Percentiles rank a stretch among this genome's conserved stretches.
phyloP scores from a whole-genome alignment of 257 asterid genomes.

The Solanum tacnaense region DNA sequence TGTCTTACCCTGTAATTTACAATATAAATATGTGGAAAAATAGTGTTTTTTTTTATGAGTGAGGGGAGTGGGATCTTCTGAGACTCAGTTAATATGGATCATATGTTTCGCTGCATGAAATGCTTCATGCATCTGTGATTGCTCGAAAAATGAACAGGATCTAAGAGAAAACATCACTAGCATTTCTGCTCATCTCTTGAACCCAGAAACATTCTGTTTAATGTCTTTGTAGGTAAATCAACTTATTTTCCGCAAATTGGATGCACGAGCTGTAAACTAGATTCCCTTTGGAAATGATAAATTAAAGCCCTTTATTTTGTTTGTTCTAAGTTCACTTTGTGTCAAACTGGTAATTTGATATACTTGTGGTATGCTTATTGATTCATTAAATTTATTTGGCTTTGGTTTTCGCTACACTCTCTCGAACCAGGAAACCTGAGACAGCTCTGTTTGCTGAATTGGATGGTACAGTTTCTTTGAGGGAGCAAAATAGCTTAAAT shows the following conservation, averaged over 20 bases:
- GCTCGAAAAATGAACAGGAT: background rate
- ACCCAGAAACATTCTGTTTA: background rate
- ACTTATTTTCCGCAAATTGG: background rate
- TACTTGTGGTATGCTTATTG: background rate
- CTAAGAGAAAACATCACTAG: background rate
- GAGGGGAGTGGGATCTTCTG: background rate
- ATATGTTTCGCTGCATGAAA: background rate
- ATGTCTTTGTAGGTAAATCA: background rate
- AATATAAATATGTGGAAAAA: background rate
- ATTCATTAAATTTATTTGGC: background rate
- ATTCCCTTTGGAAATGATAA: background rate
- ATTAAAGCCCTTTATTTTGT: background rate
- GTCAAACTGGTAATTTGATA: background rate
- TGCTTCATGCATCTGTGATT: background rate
- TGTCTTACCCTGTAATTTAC: background rate
- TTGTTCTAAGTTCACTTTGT: background rate
- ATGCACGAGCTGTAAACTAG: background rate
- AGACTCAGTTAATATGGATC: background rate
- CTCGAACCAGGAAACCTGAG: conserved; percentile 39
- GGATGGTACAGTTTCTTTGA: conserved; percentile 70
- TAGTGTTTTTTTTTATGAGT: background rate
- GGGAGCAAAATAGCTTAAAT: conserved; percentile 37
- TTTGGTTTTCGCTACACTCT: background rate
- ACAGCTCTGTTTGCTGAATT: conserved; percentile 75
- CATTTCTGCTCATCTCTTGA: background rate